Conservation (phyloP, 1,284 basidiomycete genomes). For the Ceratobasidium sp. region DNA sequence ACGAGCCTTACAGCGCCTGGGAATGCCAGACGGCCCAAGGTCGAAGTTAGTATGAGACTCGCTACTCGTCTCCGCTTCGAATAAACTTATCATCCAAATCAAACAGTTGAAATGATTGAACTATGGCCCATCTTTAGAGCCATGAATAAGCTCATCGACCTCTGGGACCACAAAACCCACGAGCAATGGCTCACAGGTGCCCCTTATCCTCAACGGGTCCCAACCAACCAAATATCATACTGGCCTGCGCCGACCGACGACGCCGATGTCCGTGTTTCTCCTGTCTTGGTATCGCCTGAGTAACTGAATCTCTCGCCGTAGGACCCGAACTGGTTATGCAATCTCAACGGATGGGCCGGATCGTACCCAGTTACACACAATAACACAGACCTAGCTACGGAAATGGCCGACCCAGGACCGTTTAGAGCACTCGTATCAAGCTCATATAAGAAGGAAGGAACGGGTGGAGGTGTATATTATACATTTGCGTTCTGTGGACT, state of each 20-base stretch:
- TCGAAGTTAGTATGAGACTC: background rate
- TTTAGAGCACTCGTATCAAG: conserved; percentile 6
- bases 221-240: background rate
- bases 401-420: background rate
- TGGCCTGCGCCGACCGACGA: background rate
- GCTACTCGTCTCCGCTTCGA: background rate
- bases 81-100: background rate
- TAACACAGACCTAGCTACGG: background rate
- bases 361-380: background rate
- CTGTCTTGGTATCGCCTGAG: no score
- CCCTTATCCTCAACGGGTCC: background rate
- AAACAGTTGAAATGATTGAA: background rate
- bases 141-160: background rate
- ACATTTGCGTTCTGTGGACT: conserved; percentile 15
- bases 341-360: background rate
- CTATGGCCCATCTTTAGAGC: background rate
- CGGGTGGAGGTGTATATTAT: background rate
- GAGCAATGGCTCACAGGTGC: background rate
- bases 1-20: background rate
- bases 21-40: conserved; percentile 8
- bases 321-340: conserved; percentile 2
- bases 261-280: background rate
- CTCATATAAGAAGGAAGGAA: conserved; percentile 14
- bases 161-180: background rate
- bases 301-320: background rate